Evolutionary conservation across 495 filamentous ascomycete genomes (phyloP), one percentile per base, ranked within the genome.

Genomic region (Hyaloscypha finlandica): DNA sequence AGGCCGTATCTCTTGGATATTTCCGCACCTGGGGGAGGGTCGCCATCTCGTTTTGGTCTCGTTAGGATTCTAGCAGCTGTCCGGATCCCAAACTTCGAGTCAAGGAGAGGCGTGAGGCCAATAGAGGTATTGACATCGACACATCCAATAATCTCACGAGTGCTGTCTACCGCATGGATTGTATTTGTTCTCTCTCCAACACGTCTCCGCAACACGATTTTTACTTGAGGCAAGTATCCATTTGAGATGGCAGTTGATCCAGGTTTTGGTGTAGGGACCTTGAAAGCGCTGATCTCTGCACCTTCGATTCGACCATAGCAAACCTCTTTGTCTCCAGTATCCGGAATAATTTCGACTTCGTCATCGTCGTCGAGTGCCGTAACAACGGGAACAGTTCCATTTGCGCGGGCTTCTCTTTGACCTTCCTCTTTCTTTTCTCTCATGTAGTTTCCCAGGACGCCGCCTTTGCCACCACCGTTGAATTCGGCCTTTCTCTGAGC

Each of bases 291-390:
- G 64, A 96, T 79, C 59, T 78, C 88, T 4, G 89, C 88, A 22
- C 83, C 81, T 45, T 92, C 86, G 22, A 97, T 73, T 74, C 88
- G 89, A 8, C 95, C 95, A 74, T 92, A 93, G 77, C 95, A 97
- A 31, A 97, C 90, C 71, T 92, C 88, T 71, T 89, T 84, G 22
- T 83, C 79, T 29, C 68, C 77, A 6, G 73, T 51, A 57, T 78
- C 67, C 12, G 76, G 74, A 57, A 85, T 54, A 59, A 83, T 61
- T n/a, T 84, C 74, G 2, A 84, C 58, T 16, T 89, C 80, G 12
- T 74, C 64, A 45, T 86, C 85, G 45, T 90, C 89, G 31, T 84
- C 85, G 48, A 71, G 73, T 59, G 51, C 32, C 35, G 66, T 80
- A 82, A 82, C 88, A 39, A 89, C 82, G 55, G 71, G 45, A 6